Conservation (phyloP, 495 filamentous ascomycete genomes). For the Penicillium waksmanii region DNA sequence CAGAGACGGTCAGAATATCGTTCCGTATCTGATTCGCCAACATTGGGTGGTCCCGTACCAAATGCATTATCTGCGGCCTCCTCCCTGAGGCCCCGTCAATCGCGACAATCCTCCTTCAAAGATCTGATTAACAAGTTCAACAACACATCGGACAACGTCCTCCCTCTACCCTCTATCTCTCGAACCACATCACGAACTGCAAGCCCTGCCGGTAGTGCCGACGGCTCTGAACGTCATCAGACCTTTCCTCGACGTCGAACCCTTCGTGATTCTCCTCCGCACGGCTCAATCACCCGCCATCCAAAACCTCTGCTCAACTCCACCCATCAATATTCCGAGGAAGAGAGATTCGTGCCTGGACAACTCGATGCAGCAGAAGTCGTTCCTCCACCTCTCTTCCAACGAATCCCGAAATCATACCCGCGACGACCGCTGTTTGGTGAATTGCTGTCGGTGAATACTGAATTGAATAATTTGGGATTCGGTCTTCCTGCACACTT, state of each 20-base stretch:
- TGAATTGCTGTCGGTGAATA: conserved; percentile 49
- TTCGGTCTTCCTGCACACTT: conserved; percentile 45
- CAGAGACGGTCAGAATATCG: conserved; percentile 32
- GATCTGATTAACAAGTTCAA: conserved; percentile 67
- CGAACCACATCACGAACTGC: conserved; percentile 38
- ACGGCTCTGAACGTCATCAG: conserved; percentile 30
- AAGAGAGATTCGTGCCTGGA: conserved; percentile 1
- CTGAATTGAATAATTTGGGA: conserved; percentile 38
- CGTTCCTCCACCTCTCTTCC: conserved; percentile 26
- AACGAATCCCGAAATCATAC: conserved; percentile 26
- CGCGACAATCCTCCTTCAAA: conserved; percentile 59
- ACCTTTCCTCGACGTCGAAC: conserved; percentile 34
- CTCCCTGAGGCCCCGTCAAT: conserved; percentile 40
- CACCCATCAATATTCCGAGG: conserved; percentile 15
- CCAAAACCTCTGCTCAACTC: conserved; percentile 14
- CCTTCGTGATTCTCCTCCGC: conserved; percentile 25
- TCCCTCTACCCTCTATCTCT: conserved; percentile 48
- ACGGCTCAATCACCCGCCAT: conserved; percentile 10
- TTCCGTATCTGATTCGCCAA: conserved; percentile 44
- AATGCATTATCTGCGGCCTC: conserved; percentile 22
- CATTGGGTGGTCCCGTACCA: conserved; percentile 24
- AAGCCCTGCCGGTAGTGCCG: conserved; percentile 37
- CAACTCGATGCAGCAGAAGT: conserved; percentile 3
- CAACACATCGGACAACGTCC: conserved; percentile 55
- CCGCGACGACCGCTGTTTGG: conserved; percentile 54